Base-by-base conservation (phyloP, 176 grass and related monocot species). In the Eremochloa ophiuroides region DNA sequence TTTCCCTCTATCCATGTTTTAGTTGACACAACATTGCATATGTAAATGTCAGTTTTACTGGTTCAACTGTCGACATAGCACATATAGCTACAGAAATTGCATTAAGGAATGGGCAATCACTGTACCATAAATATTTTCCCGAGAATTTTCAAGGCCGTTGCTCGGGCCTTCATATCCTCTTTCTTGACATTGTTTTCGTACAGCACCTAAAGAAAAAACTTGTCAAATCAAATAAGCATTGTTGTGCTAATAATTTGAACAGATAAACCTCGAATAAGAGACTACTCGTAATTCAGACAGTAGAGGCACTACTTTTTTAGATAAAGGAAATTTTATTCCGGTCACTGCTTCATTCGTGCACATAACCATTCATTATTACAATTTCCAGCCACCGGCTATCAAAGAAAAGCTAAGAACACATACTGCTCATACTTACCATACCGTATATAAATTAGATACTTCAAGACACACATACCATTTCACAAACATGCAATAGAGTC, bases 121-220 rank as follows among this genome's bases (percentile, higher is more conserved):
- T 44, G 10, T 80, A 99, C 96, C 92, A 86, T 84, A 87, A 99
- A 99, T 88, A 91, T 71, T 85, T 93, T 99, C 47, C 93, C 93
- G 8, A 99, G 90, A 84, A 88, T 91, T 91, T 91, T 95, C 62
- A 99, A 88, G 66, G 93, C 96, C 18, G 86, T 56, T 73, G 89
- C 87, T 53, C 96, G 87, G 22, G 85, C 41, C 85, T 91, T 99
- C 10, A 99, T 78, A 70, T 99, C 96, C 44, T 99, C 93, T 88
- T 91, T 99, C 91, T 95, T 99, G 70, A 91, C 85, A 88, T 88
- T 90, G 60, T 73, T 91, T 84, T 99, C 96, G 35, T 91, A 85
- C 42, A 99, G 77, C 30, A 95, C 96, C 96, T 99, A 86, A 46
- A 44, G 72, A 79, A 43, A 53, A 18, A 71, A 35, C 11, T 69